Evolutionary conservation across 106 monocot species (phyloP).

Genomic region (Vanilla planifolia): DNA sequence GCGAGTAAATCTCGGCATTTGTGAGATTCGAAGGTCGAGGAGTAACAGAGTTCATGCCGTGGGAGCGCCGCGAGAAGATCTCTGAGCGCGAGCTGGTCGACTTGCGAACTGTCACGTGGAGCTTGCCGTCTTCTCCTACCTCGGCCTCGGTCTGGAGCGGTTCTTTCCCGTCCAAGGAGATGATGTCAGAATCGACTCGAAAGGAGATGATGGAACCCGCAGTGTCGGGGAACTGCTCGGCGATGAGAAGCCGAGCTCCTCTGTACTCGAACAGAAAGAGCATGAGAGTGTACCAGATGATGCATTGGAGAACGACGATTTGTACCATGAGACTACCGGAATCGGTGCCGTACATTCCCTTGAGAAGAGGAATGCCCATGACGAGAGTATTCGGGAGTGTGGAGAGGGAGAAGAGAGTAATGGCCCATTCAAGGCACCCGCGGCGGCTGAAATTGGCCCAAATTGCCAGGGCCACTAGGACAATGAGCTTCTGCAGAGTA

Average conservation of each 20-base stretch:
- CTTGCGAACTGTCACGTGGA: conserved; percentile 37
- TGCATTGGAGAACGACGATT: conserved; percentile 24
- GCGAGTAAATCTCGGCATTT: conserved; percentile 35
- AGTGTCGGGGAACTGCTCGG: conserved; percentile 50
- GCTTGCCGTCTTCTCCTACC: conserved; percentile 37
- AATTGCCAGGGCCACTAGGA: conserved; percentile 31
- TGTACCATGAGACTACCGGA: conserved; percentile 41
- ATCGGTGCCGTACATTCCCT: conserved; percentile 41
- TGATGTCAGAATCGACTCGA: conserved; percentile 41
- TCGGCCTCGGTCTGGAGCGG: conserved; percentile 48
- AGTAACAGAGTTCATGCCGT: conserved; percentile 13
- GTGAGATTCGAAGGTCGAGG: conserved; percentile 51
- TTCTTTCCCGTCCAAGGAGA: conserved; percentile 39
- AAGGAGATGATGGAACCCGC: conserved; percentile 39
- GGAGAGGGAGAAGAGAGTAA: conserved; percentile 24
- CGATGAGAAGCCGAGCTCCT: conserved; percentile 33
- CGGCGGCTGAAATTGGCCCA: conserved; percentile 17
- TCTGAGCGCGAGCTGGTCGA: conserved; percentile 20
- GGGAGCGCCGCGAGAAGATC: conserved; percentile 19
- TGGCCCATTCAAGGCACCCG: conserved; percentile 40
- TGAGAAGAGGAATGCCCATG: conserved; percentile 42
- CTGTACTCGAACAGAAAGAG: conserved; percentile 19
- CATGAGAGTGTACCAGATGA: conserved; percentile 18
- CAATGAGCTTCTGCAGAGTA: conserved; percentile 56
- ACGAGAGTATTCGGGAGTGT: conserved; percentile 25